Percentiles rank a stretch among this genome's conserved stretches.
phyloP scores from a whole-genome alignment of 345 rosid genomes.

The Sisymbrium altissimum region DNA sequence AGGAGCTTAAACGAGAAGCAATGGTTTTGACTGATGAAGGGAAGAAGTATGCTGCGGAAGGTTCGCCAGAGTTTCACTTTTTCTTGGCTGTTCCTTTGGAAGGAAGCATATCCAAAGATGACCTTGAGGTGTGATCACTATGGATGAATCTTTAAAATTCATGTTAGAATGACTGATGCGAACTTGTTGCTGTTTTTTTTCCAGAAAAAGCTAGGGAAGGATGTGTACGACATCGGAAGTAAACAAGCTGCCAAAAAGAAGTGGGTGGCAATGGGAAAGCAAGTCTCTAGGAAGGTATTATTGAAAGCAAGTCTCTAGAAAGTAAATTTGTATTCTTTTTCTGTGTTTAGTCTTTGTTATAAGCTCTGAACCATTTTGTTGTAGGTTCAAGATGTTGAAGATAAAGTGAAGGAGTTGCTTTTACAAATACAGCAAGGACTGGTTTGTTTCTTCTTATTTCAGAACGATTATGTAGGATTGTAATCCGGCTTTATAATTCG shows the following conservation, averaged over 20 bases:
- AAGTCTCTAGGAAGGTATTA: slow-evolving; percentile 87
- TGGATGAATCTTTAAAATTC: neutral
- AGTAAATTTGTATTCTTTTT: neutral
- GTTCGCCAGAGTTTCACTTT: slow-evolving; percentile 83
- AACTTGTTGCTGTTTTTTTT: neutral
- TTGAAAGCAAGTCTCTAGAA: no score
- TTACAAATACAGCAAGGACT: slow-evolving; percentile 49
- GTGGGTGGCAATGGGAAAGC: slow-evolving; percentile 92
- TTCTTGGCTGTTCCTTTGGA: slow-evolving; percentile 61
- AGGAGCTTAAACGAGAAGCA: slow-evolving; percentile 61
- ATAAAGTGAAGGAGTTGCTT: slow-evolving; percentile 65
- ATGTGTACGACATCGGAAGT: slow-evolving; percentile 69
- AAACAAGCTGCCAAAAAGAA: slow-evolving; percentile 77
- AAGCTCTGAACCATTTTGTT: neutral
- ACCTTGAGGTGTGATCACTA: slow-evolving; percentile 51
- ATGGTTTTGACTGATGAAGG: slow-evolving; percentile 69
- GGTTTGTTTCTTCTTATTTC: slow-evolving; percentile 37
- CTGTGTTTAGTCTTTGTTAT: neutral
- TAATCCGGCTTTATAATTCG: neutral
- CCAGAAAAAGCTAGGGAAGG: slow-evolving; percentile 69
- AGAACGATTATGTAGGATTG: neutral
- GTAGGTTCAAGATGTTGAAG: slow-evolving; percentile 85
- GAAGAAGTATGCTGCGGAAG: slow-evolving; percentile 58
- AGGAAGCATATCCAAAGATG: slow-evolving; percentile 69
- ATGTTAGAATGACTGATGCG: no score